Evolutionary conservation across 1,139 yeast genomes (phyloP).

Genomic region (Saccharomyces hybrid): DNA sequence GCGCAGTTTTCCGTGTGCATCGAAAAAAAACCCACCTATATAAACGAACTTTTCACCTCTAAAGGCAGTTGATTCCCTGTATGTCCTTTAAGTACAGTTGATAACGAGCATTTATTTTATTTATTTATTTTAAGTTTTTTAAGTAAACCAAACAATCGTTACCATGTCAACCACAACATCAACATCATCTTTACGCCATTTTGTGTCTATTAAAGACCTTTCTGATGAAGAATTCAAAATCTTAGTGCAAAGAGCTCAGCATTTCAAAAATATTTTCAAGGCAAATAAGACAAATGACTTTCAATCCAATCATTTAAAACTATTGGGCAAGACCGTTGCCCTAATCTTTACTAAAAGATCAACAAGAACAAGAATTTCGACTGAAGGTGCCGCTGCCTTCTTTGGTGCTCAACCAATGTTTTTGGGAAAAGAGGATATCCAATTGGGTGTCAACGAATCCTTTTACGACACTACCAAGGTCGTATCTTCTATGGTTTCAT

Average conservation of each 20-base stretch:
- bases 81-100: conserved; percentile 26
- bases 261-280: conserved; percentile 52
- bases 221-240: conserved; percentile 58
- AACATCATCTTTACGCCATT: conserved; percentile 43
- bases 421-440: conserved; percentile 91
- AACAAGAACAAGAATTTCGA: conserved; percentile 87
- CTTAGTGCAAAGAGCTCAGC: conserved; percentile 60
- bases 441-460: conserved; percentile 88
- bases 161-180: conserved; percentile 21
- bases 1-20: not conserved
- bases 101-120: conserved; percentile 19
- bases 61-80: conserved; percentile 5
- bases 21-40: conserved; percentile 1
- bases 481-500: conserved; percentile 88
- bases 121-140: not conserved
- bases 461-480: conserved; percentile 82
- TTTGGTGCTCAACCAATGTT: conserved; percentile 97
- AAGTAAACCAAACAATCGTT: not conserved
- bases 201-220: conserved; percentile 71
- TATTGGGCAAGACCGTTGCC: conserved; percentile 76
- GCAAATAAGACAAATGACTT: conserved; percentile 40
- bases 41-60: conserved; percentile 1
- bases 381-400: conserved; percentile 89
- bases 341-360: conserved; percentile 83
- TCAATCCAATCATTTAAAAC: conserved; percentile 44